Evolutionary conservation across 345 rosid species (phyloP).

Genomic region (Clarkia xantiana): DNA sequence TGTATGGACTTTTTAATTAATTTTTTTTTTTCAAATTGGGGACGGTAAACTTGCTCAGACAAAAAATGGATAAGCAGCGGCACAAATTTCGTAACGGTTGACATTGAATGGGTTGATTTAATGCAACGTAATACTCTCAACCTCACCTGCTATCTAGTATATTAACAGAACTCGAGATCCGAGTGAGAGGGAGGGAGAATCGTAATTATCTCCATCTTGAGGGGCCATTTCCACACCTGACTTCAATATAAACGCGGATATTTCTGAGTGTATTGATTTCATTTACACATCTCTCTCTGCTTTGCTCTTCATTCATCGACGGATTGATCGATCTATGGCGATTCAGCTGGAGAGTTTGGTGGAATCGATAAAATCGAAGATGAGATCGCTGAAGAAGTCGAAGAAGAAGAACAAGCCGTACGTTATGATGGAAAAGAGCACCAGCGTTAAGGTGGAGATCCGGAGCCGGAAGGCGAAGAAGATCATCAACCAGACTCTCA

Average conservation of each 20-base stretch:
- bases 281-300: background rate
- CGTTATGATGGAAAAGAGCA: conserved; percentile 77
- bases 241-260: background rate
- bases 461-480: conserved; percentile 72
- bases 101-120: too few species aligned
- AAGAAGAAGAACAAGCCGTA: conserved; percentile 54
- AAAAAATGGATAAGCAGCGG: too few species aligned
- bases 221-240: background rate
- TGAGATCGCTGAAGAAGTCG: conserved; percentile 34
- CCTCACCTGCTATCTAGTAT: too few species aligned
- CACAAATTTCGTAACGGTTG: too few species aligned
- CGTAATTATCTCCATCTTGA: background rate
- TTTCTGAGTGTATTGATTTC: background rate
- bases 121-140: too few species aligned
- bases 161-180: too few species aligned
- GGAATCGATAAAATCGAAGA: conserved; percentile 84
- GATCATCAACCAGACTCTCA: conserved; percentile 70
- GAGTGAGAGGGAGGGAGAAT: background rate
- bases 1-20: too few species aligned
- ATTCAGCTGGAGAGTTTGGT: conserved; percentile 58
- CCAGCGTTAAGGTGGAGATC: conserved; percentile 89
- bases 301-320: too few species aligned
- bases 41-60: too few species aligned
- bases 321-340: too few species aligned
- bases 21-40: too few species aligned